Conservation (phyloP, 306 rosid species). For the Notholithocarpus densiflorus region DNA sequence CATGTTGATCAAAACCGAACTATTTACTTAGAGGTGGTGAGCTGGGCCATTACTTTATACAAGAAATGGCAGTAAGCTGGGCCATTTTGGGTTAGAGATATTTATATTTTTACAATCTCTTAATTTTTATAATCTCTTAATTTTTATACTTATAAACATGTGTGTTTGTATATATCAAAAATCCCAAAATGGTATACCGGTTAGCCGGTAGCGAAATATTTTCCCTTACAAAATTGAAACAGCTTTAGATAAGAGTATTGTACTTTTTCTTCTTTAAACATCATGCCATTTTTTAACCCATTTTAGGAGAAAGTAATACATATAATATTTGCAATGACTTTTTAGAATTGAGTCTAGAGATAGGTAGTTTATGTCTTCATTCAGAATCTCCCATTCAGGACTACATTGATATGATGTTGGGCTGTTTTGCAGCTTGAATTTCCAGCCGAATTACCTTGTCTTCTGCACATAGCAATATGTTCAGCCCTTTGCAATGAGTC, state of each 20-base stretch:
- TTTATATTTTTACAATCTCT: no score
- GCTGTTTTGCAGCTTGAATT: slow-evolving; percentile 64
- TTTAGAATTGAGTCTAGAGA: neutral
- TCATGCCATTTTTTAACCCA: neutral
- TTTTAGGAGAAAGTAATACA: neutral
- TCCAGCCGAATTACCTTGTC: slow-evolving; percentile 83
- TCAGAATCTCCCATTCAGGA: neutral
- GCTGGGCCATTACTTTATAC: neutral
- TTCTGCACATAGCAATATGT: slow-evolving; percentile 91
- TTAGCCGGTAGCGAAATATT: neutral
- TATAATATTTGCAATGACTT: neutral
- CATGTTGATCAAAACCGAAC: no score
- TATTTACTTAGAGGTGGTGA: no score
- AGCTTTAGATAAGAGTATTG: neutral
- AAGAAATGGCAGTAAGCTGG: no score
- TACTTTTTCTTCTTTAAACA: neutral
- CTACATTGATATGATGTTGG: slow-evolving; percentile 12
- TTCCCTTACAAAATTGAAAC: neutral
- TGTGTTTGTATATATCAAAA: no score
- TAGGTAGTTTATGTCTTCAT: neutral
- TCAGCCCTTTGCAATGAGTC: slow-evolving; percentile 97
- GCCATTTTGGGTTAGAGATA: no score
- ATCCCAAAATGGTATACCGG: no score
- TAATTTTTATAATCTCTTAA: no score
- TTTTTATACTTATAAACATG: no score